Evolutionary conservation across 768 basidiomycete genomes (phyloP), one percentile per base, ranked within the genome.

Genomic region (Xanthoconium stramineum): DNA sequence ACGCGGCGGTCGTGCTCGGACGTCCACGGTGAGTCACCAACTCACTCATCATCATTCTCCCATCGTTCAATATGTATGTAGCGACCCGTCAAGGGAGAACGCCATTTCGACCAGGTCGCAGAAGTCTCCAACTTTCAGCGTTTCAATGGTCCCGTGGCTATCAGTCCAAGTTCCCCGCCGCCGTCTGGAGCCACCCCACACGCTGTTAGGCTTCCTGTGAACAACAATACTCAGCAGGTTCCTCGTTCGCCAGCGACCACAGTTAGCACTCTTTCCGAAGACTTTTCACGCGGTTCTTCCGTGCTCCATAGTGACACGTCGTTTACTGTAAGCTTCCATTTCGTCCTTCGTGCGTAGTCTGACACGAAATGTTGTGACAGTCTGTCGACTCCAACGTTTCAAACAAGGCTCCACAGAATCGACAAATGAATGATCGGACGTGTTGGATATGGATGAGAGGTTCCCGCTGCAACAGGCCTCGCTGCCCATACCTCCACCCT

Each of bases 371-470:
- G 19, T 20, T 20, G 1, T 9, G 5, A 19, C n/a, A 68, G 67
- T 69, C 67, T 20, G 54, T 68, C 7, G 57, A 53, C 10, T 59
- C 67, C 10, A 47, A 43, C 3, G 5, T 20, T 2, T 67, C 66
- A 5, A 50, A 19, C 5, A 53, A 29, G n/a, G 12, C 10, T 14
- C 11, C 54, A 13, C 33, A 28, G 4, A 13, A 8, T 24, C 7
- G 4, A 12, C 39, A 0, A 37, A 14, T 4, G 5, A 4, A 13
- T 14, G 0, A 0, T 6, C 2, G 9, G 3, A 11, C 53, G 1
- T 68, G 67, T 29, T 17, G 7, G 11, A 54, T n/a, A 0, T 67
- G 65, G 65, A 14, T 30, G 37, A 47, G 0, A 0, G 60, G 52
- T 11, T 3, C 30, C 3, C 67, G 67, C 10, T 1, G 0, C 19